Percentiles rank a stretch among this genome's conserved stretches.
Conservation (phyloP, 140 eudicot species). For the Anethum foeniculum region DNA sequence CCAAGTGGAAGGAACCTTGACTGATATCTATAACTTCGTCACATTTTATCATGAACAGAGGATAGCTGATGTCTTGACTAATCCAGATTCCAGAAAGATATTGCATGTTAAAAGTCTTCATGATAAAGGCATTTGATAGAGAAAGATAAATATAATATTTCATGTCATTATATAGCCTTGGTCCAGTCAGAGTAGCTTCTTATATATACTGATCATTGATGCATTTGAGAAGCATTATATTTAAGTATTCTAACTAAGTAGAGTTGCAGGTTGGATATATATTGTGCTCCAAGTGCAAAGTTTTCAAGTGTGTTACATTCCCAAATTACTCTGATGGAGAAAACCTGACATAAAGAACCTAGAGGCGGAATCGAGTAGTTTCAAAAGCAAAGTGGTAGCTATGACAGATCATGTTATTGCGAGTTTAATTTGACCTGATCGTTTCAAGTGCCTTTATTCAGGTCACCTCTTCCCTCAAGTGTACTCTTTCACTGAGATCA, state of each 20-base stretch:
- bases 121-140: neutral
- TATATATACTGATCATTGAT: neutral
- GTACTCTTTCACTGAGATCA: neutral
- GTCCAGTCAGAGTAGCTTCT: neutral
- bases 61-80: neutral
- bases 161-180: neutral
- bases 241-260: conserved; percentile 6
- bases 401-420: neutral
- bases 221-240: neutral
- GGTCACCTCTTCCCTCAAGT: conserved; percentile 2
- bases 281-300: conserved; percentile 83
- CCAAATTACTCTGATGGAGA: conserved; percentile 65
- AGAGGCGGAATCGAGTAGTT: neutral
- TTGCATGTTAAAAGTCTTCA: neutral
- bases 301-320: conserved; percentile 79
- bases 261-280: conserved; percentile 53
- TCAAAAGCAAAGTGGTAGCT: neutral
- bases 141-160: neutral
- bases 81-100: neutral
- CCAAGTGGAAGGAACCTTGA: neutral
- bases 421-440: neutral
- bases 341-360: conserved; percentile 18
- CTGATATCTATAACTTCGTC: neutral
- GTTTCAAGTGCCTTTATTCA: neutral
- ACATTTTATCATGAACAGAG: neutral